phyloP scores from a whole-genome alignment of 2,329 filamentous ascomycete genomes.

The Paraconiothyrium brasiliense region DNA sequence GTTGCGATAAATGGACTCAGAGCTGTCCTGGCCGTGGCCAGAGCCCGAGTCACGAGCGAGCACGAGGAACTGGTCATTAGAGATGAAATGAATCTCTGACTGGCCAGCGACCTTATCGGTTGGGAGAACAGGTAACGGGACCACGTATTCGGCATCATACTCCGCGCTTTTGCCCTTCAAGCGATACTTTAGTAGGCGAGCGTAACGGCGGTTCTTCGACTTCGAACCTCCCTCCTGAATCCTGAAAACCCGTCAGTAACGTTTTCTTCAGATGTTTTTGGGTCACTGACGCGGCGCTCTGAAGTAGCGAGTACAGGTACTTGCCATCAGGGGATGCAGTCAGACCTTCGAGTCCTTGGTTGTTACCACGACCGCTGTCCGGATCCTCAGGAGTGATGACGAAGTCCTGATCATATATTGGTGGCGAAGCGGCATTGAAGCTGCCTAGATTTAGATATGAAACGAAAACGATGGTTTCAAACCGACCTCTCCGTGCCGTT shows the following conservation, averaged over 20 bases:
- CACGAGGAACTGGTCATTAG: conserved; percentile 71
- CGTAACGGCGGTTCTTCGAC: conserved; percentile 64
- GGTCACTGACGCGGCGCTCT: conserved; percentile 65
- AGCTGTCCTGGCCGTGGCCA: conserved; percentile 65
- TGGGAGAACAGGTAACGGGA: conserved; percentile 69
- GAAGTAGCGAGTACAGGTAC: conserved; percentile 71
- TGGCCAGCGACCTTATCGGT: conserved; percentile 69
- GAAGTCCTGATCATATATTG: conserved; percentile 64
- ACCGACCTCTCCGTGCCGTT: conserved; percentile 61
- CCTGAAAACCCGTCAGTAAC: conserved; percentile 1
- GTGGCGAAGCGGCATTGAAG: conserved; percentile 72
- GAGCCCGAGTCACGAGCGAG: conserved; percentile 70
- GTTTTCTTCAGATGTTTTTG: conserved; percentile 52
- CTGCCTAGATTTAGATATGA: conserved; percentile 34
- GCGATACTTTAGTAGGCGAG: conserved; percentile 72
- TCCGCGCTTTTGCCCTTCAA: conserved; percentile 58
- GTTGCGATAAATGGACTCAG: conserved; percentile 70
- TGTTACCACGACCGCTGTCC: conserved; percentile 71
- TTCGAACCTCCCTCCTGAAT: conserved; percentile 61
- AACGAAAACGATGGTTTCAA: background rate
- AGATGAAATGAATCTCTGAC: conserved; percentile 73
- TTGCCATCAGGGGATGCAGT: conserved; percentile 70
- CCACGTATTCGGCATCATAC: conserved; percentile 70
- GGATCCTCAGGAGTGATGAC: conserved; percentile 65
- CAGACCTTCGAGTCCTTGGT: conserved; percentile 78